Conservation (phyloP, 1,139 yeast genomes). For the Taiozyma sp. region DNA sequence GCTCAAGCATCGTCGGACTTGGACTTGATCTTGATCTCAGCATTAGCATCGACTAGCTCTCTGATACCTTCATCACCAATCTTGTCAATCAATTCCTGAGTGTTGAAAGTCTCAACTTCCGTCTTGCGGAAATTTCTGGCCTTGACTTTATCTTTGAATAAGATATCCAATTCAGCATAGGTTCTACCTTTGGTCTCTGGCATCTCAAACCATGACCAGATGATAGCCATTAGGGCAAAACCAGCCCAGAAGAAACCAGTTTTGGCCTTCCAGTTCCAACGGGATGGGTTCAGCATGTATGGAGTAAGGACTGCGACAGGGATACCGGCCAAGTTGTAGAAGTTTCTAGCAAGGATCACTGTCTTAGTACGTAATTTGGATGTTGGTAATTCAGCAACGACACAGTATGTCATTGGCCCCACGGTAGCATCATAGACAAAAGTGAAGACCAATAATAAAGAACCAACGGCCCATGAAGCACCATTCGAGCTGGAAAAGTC, state of each 20-base stretch:
- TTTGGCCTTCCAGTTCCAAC: slow-evolving; percentile 44
- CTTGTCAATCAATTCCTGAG: slow-evolving; percentile 15
- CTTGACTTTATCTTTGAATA: slow-evolving; percentile 29
- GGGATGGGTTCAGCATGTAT: slow-evolving; percentile 42
- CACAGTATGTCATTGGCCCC: slow-evolving; percentile 36
- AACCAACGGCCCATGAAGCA: slow-evolving; percentile 25
- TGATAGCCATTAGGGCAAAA: slow-evolving; percentile 28
- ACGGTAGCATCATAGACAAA: slow-evolving; percentile 28
- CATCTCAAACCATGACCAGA: slow-evolving; percentile 36
- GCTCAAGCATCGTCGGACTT: not conserved
- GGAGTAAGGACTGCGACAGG: slow-evolving; percentile 32
- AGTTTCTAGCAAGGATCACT: slow-evolving; percentile 33
- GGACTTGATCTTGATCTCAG: not conserved
- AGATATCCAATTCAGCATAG: slow-evolving; percentile 35
- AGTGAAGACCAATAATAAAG: slow-evolving; percentile 31
- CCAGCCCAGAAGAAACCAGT: slow-evolving; percentile 23
- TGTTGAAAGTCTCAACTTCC: slow-evolving; percentile 17
- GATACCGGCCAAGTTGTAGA: slow-evolving; percentile 31
- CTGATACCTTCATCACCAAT: slow-evolving; percentile 15
- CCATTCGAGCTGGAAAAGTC: slow-evolving; percentile 21
- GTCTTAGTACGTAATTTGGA: slow-evolving; percentile 35
- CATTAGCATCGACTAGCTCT: slow-evolving; percentile 11
- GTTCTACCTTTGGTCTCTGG: slow-evolving; percentile 41
- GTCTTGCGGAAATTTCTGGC: slow-evolving; percentile 29
- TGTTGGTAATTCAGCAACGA: slow-evolving; percentile 38